Evolutionary conservation across 768 basidiomycete species (phyloP), one percentile per base, ranked within the genome.

Genomic region (Mycena alexandri): DNA sequence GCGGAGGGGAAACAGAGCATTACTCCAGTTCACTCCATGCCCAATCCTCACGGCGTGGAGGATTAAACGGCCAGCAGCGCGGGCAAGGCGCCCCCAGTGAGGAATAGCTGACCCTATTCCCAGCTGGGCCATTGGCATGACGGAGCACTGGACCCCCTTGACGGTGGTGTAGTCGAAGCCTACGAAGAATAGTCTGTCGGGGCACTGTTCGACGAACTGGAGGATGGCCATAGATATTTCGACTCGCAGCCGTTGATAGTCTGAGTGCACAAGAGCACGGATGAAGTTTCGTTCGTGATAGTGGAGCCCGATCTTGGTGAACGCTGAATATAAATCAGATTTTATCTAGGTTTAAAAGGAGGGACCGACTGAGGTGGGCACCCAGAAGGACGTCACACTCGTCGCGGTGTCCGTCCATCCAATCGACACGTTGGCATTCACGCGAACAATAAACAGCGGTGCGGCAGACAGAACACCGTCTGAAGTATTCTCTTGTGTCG

Each of bases 221-320:
- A 62, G 24, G 42, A 44, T 53, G 34, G 9, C 25, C 6, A 54
- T 22, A 29, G 52, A 43, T 19, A 62, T 54, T 36, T 6, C 52
- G 29, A 50, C 8, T 17, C 61, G 61, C 29, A 54, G 12, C 46
- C 52, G 52, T 42, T 34, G 61, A 46, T 63, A 63, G 51, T 63
- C 61, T 22, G 52, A 54, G 52, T 63, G 61, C 52, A 63, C n/a
- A 12, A 63, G 61, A 33, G 43, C 52, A n/a, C 61, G 61, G 42
- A 63, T 53, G 61, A 63, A 63, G 33, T n/a, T 54, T 47, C n/a
- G 43, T 17, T 54, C 61, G 42, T 52, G 52, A 29, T 52, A 52
- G 29, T 19, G 60, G 60, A 61, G 60, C 43, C 61, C 61, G 52
- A 63, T 44, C 38, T 41, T 17, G 11, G 48, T 48, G 38, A 41